Evolutionary conservation across 805 yeast genomes (phyloP).

Genomic region (Brettanomyces naardenensis): DNA sequence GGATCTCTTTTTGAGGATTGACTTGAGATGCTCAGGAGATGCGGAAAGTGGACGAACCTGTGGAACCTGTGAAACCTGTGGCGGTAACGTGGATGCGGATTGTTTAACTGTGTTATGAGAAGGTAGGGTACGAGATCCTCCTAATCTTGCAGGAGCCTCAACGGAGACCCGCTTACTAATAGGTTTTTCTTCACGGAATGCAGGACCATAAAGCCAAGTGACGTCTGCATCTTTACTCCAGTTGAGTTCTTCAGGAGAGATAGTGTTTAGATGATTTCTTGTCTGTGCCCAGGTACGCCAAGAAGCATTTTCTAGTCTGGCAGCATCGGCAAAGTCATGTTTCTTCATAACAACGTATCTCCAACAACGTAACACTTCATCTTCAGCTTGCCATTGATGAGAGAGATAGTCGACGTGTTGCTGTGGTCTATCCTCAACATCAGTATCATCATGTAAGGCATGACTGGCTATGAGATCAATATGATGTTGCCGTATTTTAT

Average conservation of each 20-base stretch:
- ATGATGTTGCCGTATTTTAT: constrained; percentile 5
- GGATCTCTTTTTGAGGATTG: constrained; percentile 82
- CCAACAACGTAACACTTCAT: constrained; percentile 93
- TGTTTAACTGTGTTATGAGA: not conserved
- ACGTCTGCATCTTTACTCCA: constrained; percentile 98
- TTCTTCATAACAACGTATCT: constrained; percentile 78
- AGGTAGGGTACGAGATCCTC: not conserved
- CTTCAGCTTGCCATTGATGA: constrained; percentile 84
- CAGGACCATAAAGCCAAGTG: constrained; percentile 96
- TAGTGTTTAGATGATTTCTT: constrained; percentile 60
- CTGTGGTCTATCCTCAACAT: constrained; percentile 70
- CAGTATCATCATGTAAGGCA: constrained; percentile 72
- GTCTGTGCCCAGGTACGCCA: constrained; percentile 99
- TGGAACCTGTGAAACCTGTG: not conserved
- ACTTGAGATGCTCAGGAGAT: constrained; percentile 44
- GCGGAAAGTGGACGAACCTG: not conserved
- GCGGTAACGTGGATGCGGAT: not conserved
- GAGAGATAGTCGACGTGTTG: constrained; percentile 92
- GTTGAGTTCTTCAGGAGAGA: constrained; percentile 84
- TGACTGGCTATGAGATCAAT: constrained; percentile 10
- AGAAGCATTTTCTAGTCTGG: constrained; percentile 74
- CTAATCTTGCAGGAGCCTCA: not conserved
- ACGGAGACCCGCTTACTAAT: not conserved
- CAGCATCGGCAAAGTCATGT: constrained; percentile 76
- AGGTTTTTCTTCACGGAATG: constrained; percentile 17